A percentile compares a stretch with the other conserved stretches of the same genome.
Evolutionary conservation across 805 yeast species (phyloP).

Genomic region (Starmerella gropengiesseri): DNA sequence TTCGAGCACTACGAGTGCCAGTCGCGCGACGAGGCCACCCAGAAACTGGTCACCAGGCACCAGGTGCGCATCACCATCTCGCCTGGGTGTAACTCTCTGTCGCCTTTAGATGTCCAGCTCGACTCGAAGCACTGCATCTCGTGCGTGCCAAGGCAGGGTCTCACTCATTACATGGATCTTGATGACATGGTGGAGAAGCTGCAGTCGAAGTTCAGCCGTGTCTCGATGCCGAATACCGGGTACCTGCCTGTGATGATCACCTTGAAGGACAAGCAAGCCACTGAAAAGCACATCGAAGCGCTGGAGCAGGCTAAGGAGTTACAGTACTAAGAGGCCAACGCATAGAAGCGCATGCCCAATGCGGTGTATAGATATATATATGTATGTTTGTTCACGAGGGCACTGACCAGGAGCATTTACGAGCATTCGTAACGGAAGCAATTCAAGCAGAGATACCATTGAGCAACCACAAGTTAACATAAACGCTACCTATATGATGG

Average conservation of each 20-base stretch:
- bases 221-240: constrained; percentile 70
- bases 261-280: constrained; percentile 8
- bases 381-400: background rate
- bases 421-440: no score
- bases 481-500: constrained; percentile 26
- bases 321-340: background rate
- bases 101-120: constrained; percentile 90
- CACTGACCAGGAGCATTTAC: no score
- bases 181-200: constrained; percentile 76
- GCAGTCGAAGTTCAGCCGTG: constrained; percentile 72
- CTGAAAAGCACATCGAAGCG: background rate
- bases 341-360: background rate
- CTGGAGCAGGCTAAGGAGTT: background rate
- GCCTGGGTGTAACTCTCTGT: constrained; percentile 97
- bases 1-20: constrained; percentile 80
- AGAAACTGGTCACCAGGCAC: constrained; percentile 54
- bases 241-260: constrained; percentile 30
- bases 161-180: constrained; percentile 88
- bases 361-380: background rate
- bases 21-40: constrained; percentile 42
- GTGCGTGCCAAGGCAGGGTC: constrained; percentile 79
- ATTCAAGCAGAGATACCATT: no score
- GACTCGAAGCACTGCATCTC: constrained; percentile 95
- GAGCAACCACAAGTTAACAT: background rate
- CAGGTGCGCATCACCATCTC: constrained; percentile 84